Conservation (phyloP, 2,329 filamentous ascomycete species). For the Sporothrix mexicana region DNA sequence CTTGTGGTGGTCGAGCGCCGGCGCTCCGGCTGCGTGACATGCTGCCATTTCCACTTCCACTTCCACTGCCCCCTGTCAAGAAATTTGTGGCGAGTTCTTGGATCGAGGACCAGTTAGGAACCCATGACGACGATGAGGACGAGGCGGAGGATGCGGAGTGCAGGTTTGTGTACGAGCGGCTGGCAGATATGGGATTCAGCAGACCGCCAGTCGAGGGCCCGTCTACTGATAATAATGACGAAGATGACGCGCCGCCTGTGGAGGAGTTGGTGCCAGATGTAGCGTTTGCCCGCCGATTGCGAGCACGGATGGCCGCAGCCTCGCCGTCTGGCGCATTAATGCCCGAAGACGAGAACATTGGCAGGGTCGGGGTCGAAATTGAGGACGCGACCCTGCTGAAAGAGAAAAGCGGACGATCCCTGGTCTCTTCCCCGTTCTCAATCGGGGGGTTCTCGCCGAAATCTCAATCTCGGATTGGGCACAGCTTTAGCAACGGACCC, state of each 20-base stretch:
- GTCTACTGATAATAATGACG: constrained; percentile 34
- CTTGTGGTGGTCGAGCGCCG: constrained; percentile 42
- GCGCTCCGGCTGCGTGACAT: constrained; percentile 43
- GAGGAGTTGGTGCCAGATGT: constrained; percentile 33
- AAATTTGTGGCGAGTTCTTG: constrained; percentile 59
- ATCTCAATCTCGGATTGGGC: constrained; percentile 29
- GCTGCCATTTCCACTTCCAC: constrained; percentile 43
- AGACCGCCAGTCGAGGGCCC: constrained; percentile 18
- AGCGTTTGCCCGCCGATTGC: constrained; percentile 54
- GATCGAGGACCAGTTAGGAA: constrained; percentile 61
- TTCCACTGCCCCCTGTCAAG: constrained; percentile 39
- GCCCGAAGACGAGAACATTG: constrained; percentile 54
- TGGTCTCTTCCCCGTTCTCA: background rate
- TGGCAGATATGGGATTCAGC: constrained; percentile 22
- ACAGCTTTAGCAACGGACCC: background rate
- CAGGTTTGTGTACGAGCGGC: constrained; percentile 20
- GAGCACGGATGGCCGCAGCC: constrained; percentile 52
- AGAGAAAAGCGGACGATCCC: too few species aligned
- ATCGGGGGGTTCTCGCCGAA: background rate
- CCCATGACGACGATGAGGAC: constrained; percentile 56
- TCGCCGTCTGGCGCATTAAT: constrained; percentile 52
- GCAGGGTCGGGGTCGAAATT: constrained; percentile 37
- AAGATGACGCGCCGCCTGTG: constrained; percentile 38
- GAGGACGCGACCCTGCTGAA: background rate
- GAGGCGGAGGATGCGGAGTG: background rate